Evolutionary conservation across 805 yeast genomes (phyloP), one percentile per base, ranked within the genome.

Genomic region (Saccharomycopsis lassenensis): DNA sequence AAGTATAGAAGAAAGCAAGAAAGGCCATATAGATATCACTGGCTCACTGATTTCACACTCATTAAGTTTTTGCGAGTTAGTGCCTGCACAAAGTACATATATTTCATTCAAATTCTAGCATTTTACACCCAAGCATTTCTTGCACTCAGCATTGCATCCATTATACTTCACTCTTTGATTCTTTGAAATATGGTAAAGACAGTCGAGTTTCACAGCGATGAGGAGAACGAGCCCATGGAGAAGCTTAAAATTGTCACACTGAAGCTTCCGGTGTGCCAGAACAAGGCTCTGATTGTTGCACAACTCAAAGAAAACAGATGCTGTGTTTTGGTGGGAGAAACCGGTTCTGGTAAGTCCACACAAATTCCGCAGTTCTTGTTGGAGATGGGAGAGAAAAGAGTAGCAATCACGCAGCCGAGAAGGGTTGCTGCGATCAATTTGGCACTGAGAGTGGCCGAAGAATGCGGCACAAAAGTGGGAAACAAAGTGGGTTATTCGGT

Each of bases 301-400:
- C 70, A 74, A 43, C 51, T 89, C 2, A 39, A 58, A 2, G 42
- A 58, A 7, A 70, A 77, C 48, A 76, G 69, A 44, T 93, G 86
- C 4, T 74, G 87, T 0, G 74, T 89, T 1, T 65, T 89, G 14
- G 81, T 91, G 52, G 97, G 97, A 58, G 97, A 89, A 53, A 89
- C 98, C 0, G 98, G 98, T 58, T 84, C 95, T 5, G 97, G 97
- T 63, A 89, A 89, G 54, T 87, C 97, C 3, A 89, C 98, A 0
- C 98, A 89, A 60, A 77, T 89, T 31, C 97, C 98, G 0, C 97
- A 89, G 53, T 78, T 89, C 46, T 53, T 89, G n/a, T 70, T 82
- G 58, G 68, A 72, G 1, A 57, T 59, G 32, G 52, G 57, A 24
- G 56, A 58, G 14, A 74, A 72, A 41, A 63, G 69, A 18, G 76